Evolutionary conservation across 2,329 filamentous ascomycete species (phyloP).

Genomic region (Mycosphaerella arachidis): DNA sequence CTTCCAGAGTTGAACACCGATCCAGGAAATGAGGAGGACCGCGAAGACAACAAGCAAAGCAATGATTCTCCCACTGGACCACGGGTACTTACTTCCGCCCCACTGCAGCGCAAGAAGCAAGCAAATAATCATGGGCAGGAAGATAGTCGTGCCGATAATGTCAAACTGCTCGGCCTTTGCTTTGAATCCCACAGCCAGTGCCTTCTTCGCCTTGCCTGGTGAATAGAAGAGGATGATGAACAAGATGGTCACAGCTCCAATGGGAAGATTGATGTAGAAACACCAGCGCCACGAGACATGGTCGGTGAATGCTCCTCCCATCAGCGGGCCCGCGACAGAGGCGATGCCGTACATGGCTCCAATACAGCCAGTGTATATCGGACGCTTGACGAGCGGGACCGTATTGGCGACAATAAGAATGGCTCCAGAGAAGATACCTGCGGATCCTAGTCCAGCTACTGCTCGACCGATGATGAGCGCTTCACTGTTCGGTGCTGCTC

Average conservation of each 20-base stretch:
- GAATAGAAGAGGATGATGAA: slow-evolving; percentile 36
- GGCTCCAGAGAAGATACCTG: slow-evolving; percentile 49
- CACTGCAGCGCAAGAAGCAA: slow-evolving; percentile 49
- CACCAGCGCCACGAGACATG: slow-evolving; percentile 28
- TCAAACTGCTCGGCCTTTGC: slow-evolving; percentile 44
- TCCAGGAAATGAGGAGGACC: slow-evolving; percentile 42
- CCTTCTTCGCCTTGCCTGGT: slow-evolving; percentile 29
- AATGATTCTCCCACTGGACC: slow-evolving; percentile 43
- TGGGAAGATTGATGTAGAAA: slow-evolving; percentile 50
- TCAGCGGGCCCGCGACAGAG: slow-evolving; percentile 44
- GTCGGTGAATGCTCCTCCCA: slow-evolving; percentile 39
- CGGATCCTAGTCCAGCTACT: slow-evolving; percentile 47
- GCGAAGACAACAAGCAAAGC: slow-evolving; percentile 42
- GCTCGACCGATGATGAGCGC: slow-evolving; percentile 51
- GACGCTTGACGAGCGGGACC: slow-evolving; percentile 44
- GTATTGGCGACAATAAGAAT: slow-evolving; percentile 45
- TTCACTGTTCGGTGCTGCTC: slow-evolving; percentile 46
- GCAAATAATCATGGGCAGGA: slow-evolving; percentile 47
- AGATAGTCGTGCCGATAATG: slow-evolving; percentile 43
- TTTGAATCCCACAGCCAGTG: slow-evolving; percentile 33
- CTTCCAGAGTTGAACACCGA: slow-evolving; percentile 40
- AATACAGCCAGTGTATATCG: slow-evolving; percentile 47
- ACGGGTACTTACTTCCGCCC: slow-evolving; percentile 47
- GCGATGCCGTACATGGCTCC: slow-evolving; percentile 49
- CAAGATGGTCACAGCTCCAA: slow-evolving; percentile 41